Base-by-base conservation (phyloP, 768 basidiomycete species). In the Coprinopsis sp. region DNA sequence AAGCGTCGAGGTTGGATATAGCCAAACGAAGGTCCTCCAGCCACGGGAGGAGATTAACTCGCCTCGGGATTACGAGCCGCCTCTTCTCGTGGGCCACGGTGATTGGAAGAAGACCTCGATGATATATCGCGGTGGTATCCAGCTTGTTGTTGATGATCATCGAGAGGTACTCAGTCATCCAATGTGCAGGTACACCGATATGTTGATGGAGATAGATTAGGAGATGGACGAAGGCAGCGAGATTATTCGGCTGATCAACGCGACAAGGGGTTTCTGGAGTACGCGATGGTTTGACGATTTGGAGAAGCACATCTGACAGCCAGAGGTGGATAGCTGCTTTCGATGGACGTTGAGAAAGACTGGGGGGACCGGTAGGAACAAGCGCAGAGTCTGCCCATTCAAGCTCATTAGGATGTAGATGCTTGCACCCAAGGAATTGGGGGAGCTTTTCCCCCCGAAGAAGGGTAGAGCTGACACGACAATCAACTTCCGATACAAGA, bases 101-200 rank as follows among this genome's bases (percentile, higher is more conserved):
- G 23, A 54, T 43, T 16, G 53, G 53, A 6, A 29, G 18, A 16
- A 24, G 6, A 10, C 19, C 22, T 5, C 8, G 12, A 28, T 50
- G 51, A 2, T 51, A 51, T 18, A 27, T 41, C 25, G 40, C 45
- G 8, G 19, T 24, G 19, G 38, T 39, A 6, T 8, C 11, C 18
- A 39, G 10, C 18, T 11, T 6, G 25, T 47, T 46, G 1, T 51
- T 49, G 24, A 52, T 33, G 11, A 54, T 23, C 1, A 51, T 25
- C 16, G 23, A 33, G 18, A 52, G 28, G 33, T 52, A 54, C n/a
- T 57, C 56, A 2, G 49, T 46, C 7, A 52, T 30, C 56, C 56
- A 57, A 18, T 54, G 53, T 6, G 51, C 29, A 16, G 56, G 56
- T 43, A 50, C 52, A 4, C 49, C 51, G 22, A 54, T 49, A 6